Conservation (phyloP, 2,329 filamentous ascomycete genomes). For the Rhynchosporium secalis region DNA sequence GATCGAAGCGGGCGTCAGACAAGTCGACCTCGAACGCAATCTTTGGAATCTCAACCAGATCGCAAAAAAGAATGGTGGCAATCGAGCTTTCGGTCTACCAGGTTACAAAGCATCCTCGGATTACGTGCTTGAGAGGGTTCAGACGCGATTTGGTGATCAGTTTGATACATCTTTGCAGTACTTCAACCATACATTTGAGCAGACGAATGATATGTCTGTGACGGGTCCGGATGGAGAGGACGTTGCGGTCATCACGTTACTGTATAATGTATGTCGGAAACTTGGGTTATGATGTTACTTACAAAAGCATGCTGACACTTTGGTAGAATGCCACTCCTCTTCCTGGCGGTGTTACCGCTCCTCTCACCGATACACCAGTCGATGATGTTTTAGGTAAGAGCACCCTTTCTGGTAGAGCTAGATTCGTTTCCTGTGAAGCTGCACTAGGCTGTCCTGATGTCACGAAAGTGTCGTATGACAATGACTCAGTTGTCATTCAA, state of each 20-base stretch:
- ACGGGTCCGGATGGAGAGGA: constrained; percentile 10
- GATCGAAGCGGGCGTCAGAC: constrained; percentile 3
- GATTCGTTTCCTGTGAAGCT: no score
- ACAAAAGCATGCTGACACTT: no score
- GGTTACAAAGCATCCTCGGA: constrained; percentile 11
- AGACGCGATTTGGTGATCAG: constrained; percentile 2
- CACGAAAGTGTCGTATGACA: no score
- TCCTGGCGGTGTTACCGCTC: constrained; percentile 8
- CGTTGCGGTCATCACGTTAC: constrained; percentile 1
- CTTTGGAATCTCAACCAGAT: constrained; percentile 12
- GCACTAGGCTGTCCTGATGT: no score
- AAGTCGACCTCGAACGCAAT: constrained; percentile 9
- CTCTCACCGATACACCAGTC: constrained; percentile 2
- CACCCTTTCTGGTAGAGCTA: no score
- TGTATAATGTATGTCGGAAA: background rate
- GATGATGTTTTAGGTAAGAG: constrained; percentile 3
- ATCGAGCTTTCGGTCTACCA: constrained; percentile 12
- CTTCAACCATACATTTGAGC: constrained; percentile 12
- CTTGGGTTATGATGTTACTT: no score
- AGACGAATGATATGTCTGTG: constrained; percentile 8
- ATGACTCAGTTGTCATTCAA: no score
- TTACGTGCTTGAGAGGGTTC: constrained; percentile 11
- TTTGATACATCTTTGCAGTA: constrained; percentile 7
- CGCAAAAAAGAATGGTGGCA: constrained; percentile 10
- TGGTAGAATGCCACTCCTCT: background rate